Evolutionary conservation across 1,284 basidiomycete genomes (phyloP), one percentile per base, ranked within the genome.

Genomic region (Clitocybe nebularis): DNA sequence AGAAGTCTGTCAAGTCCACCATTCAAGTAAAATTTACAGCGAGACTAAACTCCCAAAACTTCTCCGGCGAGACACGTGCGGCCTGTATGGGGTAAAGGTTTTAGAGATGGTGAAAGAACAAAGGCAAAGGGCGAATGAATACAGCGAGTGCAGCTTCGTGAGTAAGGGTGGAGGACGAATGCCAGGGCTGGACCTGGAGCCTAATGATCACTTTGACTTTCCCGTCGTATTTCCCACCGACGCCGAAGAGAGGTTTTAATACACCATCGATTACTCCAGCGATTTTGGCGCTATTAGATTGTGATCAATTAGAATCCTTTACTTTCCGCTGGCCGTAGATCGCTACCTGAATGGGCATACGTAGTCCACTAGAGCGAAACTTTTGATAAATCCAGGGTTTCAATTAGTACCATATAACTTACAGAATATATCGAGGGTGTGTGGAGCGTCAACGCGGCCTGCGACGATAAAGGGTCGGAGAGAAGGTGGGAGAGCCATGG

Each of bases 121-220:
- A 20, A 6, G 36, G 17, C 38, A 5, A 40, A 20, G 6, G 11
- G 26, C 20, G 25, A 8, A 19, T 24, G 43, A 79, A 53, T 53
- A 93, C 88, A 7, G 89, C 89, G 7, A 94, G 68, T 8, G 79
- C 81, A 11, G 91, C 88, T 66, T 97, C 93, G 52, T 89, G 84
- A 2, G 81, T 78, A 46, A 84, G 74, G 0, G 84, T 86, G 0
- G 86, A 89, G 36, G 78, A 67, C 11, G 70, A 75, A 56, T 93
- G 90, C 89, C 90, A 88, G 0, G 85, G 84, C 61, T 89, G 93
- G 24, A 91, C 84, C 55, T 94, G 91, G 21, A 81, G 75, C 38
- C 93, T 71, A 50, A 91, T 68, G 55, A 95, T 81, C 30, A 85
- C 68, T 63, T 89, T 88, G 45, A 93, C 79, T 62, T 87, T 86